These are phyloP conservation scores for Colletotrichum zoysiae DNA, from an alignment of 2,329 filamentous ascomycete species.

Conservation along the genomic window DNA sequence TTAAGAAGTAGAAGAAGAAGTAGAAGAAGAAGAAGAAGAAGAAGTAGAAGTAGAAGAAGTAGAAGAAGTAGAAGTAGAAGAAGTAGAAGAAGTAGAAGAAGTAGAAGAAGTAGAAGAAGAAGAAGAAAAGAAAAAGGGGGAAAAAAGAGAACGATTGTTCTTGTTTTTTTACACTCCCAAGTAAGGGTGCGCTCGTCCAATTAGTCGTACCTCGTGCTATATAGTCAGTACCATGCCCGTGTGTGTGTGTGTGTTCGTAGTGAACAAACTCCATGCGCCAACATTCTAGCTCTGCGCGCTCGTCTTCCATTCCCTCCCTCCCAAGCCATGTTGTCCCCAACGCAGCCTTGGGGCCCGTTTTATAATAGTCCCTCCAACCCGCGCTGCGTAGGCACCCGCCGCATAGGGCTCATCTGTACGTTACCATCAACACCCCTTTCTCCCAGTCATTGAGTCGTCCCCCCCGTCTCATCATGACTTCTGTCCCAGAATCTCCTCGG, in stretches of 20 bases:
- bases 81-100: neutral
- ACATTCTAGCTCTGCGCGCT: conserved; percentile 31
- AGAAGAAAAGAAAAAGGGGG: no score
- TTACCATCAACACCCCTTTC: conserved; percentile 5
- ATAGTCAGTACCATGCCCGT: neutral
- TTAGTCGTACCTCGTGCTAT: conserved; percentile 6
- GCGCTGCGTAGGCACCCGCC: neutral
- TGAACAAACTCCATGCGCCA: conserved; percentile 25
- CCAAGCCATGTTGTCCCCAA: neutral
- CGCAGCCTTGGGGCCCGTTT: neutral
- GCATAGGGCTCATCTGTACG: neutral
- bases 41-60: no score
- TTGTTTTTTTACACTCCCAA: neutral
- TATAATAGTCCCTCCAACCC: neutral
- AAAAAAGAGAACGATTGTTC: neutral
- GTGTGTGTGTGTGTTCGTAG: neutral
- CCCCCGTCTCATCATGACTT: conserved; percentile 11
- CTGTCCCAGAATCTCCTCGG: conserved; percentile 52
- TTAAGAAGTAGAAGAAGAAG: neutral
- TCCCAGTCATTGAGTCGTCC: neutral
- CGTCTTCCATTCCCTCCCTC: neutral
- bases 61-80: no score
- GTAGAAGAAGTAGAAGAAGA: no score
- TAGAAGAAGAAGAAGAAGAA: no score
- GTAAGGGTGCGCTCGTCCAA: neutral